Conservation (phyloP, 163 green algal species). For the Prototheca cutis region DNA sequence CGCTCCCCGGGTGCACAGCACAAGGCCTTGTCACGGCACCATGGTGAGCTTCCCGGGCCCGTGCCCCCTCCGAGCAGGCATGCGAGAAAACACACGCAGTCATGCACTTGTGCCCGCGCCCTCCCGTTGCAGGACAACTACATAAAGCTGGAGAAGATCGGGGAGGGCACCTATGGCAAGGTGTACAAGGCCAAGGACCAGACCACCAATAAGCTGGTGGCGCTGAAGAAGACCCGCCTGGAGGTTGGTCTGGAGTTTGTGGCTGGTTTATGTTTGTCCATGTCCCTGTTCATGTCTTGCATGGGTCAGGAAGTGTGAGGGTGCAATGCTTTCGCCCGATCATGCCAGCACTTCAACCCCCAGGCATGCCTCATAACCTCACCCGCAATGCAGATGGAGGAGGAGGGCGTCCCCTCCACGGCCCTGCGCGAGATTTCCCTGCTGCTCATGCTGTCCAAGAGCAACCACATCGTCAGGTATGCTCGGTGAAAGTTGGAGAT, state of each 20-base stretch:
- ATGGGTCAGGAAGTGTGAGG: no score
- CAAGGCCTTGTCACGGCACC: no score
- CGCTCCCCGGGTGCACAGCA: no score
- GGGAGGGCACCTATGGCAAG: conserved; percentile 93
- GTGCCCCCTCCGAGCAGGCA: no score
- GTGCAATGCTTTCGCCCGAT: no score
- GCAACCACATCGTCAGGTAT: conserved; percentile 96
- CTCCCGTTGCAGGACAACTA: conserved; percentile 77
- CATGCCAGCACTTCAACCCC: no score
- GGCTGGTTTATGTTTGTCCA: neutral
- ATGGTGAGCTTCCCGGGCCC: no score
- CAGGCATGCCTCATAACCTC: no score
- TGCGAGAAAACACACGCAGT: no score
- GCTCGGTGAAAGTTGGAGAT: no score
- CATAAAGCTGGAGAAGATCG: conserved; percentile 91
- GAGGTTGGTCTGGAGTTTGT: conserved; percentile 51
- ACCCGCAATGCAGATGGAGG: conserved; percentile 99
- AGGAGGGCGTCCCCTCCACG: conserved; percentile 95
- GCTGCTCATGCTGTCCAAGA: conserved; percentile 93
- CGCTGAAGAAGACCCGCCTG: conserved; percentile 96
- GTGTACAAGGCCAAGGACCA: conserved; percentile 89
- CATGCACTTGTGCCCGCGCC: no score
- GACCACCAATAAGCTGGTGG: conserved; percentile 80
- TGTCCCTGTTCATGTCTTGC: neutral
- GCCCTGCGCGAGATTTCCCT: conserved; percentile 94